Evolutionary conservation across 805 yeast genomes (phyloP), one percentile per base, ranked within the genome.

Genomic region (Hanseniaspora nectarophila): DNA sequence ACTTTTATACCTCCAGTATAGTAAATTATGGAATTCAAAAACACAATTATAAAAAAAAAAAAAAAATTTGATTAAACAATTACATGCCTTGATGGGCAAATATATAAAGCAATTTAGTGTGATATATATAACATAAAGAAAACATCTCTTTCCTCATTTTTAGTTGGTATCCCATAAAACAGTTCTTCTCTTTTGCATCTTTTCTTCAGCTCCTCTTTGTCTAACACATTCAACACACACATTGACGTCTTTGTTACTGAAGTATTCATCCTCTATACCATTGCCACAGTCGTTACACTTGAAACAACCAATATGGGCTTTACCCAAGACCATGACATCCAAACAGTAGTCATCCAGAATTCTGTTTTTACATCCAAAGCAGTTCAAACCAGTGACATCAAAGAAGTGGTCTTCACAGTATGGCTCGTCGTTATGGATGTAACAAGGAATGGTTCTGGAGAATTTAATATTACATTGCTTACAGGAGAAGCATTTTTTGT

Each of bases 401-500:
- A 49, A 49, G 55, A 74, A 78, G 61, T 90, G 95, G 33, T 67
- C 65, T 56, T 78, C 77, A 70, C 98, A 92, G 66, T 80, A 87
- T 13, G 97, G 96, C 54, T 70, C 61, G 66, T 90, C 95, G 31
- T 80, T 71, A 39, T 78, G 73, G 6, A 85, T 95, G 64, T 89
- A 92, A 59, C 88, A 81, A 24, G 77, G 76, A 16, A 76, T 75
- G 12, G 75, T 72, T 59, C 78, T 83, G 56, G 71, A 73, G 66
- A 85, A 84, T 35, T 65, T 66, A 1, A 72, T 61, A 8, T 66
- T 66, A 68, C 97, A 90, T 12, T 71, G 66, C 18, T 72, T 67
- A 70, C 98, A 92, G 13, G 70, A 69, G 70, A 92, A 90, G 63
- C 98, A 92, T 15, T 72, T 67, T 37, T 94, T 73, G 63, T 92